Evolutionary conservation across 1,284 basidiomycete genomes (phyloP).

Genomic region (Trichosporon asahii): DNA sequence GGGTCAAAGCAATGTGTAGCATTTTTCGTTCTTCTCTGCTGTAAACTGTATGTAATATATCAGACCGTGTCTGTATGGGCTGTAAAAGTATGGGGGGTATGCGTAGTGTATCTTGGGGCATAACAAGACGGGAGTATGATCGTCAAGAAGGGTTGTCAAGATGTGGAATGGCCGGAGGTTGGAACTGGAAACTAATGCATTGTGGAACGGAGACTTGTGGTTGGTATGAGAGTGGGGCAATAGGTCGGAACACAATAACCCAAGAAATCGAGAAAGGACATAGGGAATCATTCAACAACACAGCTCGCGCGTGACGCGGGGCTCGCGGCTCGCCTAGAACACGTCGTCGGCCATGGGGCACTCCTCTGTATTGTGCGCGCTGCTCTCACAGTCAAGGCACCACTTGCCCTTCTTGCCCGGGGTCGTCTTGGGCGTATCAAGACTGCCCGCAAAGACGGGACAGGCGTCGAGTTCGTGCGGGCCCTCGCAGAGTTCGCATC

Average conservation of each 20-base stretch:
- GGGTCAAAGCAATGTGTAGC: neutral
- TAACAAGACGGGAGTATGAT: too few relatives aligned
- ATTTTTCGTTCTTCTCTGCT: neutral
- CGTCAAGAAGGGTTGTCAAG: too few relatives aligned
- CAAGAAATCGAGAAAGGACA: too few relatives aligned
- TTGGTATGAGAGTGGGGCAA: too few relatives aligned
- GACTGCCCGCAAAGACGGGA: slow-evolving; percentile 44
- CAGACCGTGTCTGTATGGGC: neutral
- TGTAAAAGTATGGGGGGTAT: too few relatives aligned
- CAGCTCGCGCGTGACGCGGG: too few relatives aligned
- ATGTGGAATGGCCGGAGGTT: too few relatives aligned
- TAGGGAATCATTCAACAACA: too few relatives aligned
- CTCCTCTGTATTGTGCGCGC: slow-evolving; percentile 46
- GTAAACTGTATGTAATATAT: slow-evolving; percentile 7
- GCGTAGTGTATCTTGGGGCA: neutral
- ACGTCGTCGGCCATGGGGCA: slow-evolving; percentile 47
- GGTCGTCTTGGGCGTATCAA: slow-evolving; percentile 25
- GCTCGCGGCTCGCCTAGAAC: slow-evolving; percentile 13
- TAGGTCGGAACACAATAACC: too few relatives aligned
- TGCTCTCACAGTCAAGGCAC: slow-evolving; percentile 51
- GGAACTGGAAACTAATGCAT: too few relatives aligned
- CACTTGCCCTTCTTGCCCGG: slow-evolving; percentile 34
- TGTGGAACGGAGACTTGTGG: too few relatives aligned
- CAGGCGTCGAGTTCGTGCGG: slow-evolving; percentile 50
- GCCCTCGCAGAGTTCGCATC: slow-evolving; percentile 50